A percentile compares a stretch with the other conserved stretches of the same genome.
Evolutionary conservation across 352 stramenopile genomes (phyloP).

Genomic region (Globisporangium splendens): DNA sequence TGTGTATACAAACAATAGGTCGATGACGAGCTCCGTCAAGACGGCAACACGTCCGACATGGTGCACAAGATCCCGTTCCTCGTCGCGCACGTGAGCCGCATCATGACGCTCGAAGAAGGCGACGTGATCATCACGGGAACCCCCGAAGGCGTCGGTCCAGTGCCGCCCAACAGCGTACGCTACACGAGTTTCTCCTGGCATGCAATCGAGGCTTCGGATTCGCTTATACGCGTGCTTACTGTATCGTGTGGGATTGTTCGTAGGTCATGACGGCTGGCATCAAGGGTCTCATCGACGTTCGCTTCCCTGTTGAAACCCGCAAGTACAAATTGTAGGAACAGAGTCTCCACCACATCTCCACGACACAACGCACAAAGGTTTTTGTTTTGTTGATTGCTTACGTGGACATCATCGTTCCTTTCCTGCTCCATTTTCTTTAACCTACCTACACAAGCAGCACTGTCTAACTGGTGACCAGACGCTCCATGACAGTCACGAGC

Average conservation of each 20-base stretch:
- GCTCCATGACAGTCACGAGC: constrained; percentile 24
- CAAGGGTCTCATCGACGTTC: constrained; percentile 60
- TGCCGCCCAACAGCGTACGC: constrained; percentile 58
- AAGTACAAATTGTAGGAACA: constrained; percentile 42
- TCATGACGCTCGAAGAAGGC: constrained; percentile 83
- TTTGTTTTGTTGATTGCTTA: too few relatives aligned
- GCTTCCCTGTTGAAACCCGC: constrained; percentile 59
- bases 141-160: constrained; percentile 67
- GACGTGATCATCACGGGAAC: constrained; percentile 86
- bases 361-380: too few relatives aligned
- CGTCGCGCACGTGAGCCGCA: constrained; percentile 72
- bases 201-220: too few relatives aligned
- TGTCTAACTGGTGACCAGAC: constrained; percentile 17
- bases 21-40: constrained; percentile 68
- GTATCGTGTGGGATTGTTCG: not conserved
- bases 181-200: not conserved
- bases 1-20: constrained; percentile 17
- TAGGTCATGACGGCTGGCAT: constrained; percentile 74
- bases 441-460: not conserved
- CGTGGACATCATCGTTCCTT: too few relatives aligned
- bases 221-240: too few relatives aligned
- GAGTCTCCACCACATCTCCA: too few relatives aligned
- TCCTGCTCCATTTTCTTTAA: not conserved
- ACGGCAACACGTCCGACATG: constrained; percentile 74
- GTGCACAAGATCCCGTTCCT: constrained; percentile 76